A percentile compares a stretch with the other conserved stretches of the same genome.
These are phyloP conservation scores for Apiotrichum mycotoxinovorans DNA, from an alignment of 1,284 basidiomycete genomes.

Conservation along the genomic window DNA sequence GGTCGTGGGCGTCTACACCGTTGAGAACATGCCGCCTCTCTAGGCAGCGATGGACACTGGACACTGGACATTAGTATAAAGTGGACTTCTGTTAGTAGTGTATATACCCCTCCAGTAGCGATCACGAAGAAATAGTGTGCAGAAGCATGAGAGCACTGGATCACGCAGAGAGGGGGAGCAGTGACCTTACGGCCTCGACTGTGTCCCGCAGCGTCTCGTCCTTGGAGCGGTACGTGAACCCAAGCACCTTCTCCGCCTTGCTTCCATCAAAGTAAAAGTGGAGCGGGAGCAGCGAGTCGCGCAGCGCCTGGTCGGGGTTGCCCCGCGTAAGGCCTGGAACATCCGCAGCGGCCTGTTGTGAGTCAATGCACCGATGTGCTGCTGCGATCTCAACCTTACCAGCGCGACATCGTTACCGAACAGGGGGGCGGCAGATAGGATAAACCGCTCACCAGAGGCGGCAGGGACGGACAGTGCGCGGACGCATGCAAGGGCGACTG, in stretches of 20 bases:
- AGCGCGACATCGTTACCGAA: conserved; percentile 32
- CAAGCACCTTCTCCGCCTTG: conserved; percentile 2
- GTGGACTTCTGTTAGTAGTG: too few relatives aligned
- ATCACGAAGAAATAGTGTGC: too few relatives aligned
- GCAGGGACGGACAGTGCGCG: conserved; percentile 55
- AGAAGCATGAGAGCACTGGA: too few relatives aligned
- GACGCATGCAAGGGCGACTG: conserved; percentile 58
- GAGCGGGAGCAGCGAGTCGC: background rate
- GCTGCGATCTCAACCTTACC: background rate
- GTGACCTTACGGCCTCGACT: background rate
- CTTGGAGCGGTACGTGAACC: background rate
- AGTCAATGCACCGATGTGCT: background rate
- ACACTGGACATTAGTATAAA: conserved; percentile 2
- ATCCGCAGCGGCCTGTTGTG: background rate
- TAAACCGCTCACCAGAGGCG: conserved; percentile 61
- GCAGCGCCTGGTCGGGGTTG: background rate
- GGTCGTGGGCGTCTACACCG: conserved; percentile 14
- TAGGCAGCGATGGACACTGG: conserved; percentile 6
- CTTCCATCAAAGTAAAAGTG: background rate
- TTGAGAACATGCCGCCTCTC: conserved; percentile 15
- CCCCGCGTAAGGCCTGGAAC: background rate
- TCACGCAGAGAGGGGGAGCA: background rate
- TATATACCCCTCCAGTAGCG: too few relatives aligned
- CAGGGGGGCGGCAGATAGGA: conserved; percentile 50
- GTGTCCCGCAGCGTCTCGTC: conserved; percentile 6